Evolutionary conservation across 495 filamentous ascomycete genomes (phyloP).

Genomic region (Penicillium angulare): DNA sequence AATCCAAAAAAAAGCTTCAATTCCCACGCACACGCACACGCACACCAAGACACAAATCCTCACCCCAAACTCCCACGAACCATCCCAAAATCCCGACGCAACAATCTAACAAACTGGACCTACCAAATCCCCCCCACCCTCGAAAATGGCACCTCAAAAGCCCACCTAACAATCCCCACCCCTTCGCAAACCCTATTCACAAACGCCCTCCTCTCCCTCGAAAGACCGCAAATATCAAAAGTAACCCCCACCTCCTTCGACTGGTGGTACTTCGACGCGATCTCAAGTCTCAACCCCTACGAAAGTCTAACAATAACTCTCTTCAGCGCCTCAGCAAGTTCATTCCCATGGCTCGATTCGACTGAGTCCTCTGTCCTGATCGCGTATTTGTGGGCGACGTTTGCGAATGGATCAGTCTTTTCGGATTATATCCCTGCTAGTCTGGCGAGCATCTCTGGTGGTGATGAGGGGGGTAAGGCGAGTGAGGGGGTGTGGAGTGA

Average conservation of each 20-base stretch:
- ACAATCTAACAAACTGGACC: background rate
- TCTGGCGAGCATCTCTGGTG: constrained; percentile 10
- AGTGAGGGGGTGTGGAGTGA: constrained; percentile 15
- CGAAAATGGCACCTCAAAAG: constrained; percentile 10
- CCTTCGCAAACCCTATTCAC: background rate
- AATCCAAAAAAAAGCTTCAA: too few species aligned
- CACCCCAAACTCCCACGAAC: background rate
- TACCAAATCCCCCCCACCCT: constrained; percentile 14
- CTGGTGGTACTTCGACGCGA: constrained; percentile 45
- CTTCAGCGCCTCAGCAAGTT: constrained; percentile 19
- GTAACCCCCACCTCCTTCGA: constrained; percentile 35
- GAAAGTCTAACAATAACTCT: constrained; percentile 29
- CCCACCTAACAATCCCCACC: constrained; percentile 12
- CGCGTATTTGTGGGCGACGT: constrained; percentile 25
- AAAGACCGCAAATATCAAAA: constrained; percentile 25
- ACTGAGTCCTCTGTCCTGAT: constrained; percentile 17
- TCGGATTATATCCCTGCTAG: constrained; percentile 17
- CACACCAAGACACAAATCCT: background rate
- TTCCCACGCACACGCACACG: background rate
- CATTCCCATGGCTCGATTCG: constrained; percentile 19
- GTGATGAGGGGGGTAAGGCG: background rate
- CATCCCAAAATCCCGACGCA: background rate
- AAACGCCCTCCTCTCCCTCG: constrained; percentile 17
- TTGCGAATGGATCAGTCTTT: constrained; percentile 23
- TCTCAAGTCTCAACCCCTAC: constrained; percentile 16